phyloP scores from a whole-genome alignment of 2,329 filamentous ascomycete species.

The Verticillium tricorpus region DNA sequence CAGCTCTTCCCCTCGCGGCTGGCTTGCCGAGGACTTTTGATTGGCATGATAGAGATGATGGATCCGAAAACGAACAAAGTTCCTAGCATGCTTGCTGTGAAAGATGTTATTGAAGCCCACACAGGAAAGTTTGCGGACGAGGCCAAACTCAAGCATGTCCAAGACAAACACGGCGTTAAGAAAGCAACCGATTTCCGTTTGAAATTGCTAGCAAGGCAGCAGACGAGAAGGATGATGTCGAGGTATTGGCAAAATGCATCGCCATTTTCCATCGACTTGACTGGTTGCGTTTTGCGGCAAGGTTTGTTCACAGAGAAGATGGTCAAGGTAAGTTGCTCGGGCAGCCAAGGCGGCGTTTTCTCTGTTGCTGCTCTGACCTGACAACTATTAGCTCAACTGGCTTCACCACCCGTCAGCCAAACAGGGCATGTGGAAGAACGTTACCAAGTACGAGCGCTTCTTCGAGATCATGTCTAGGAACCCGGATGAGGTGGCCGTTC shows the following conservation, averaged over 20 bases:
- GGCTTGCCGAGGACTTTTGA: slow-evolving; percentile 7
- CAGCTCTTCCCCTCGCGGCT: slow-evolving; percentile 10
- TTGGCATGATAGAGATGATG: slow-evolving; percentile 6
- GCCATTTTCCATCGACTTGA: slow-evolving; percentile 31
- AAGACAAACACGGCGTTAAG: slow-evolving; percentile 5
- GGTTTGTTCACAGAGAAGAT: slow-evolving; percentile 32
- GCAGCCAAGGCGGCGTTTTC: no score
- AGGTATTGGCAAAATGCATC: slow-evolving; percentile 35
- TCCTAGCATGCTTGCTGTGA: slow-evolving; percentile 6
- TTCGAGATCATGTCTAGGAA: slow-evolving; percentile 46
- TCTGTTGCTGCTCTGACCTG: no score
- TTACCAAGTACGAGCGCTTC: slow-evolving; percentile 59
- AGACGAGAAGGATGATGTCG: slow-evolving; percentile 35
- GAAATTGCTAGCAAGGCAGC: slow-evolving; percentile 18
- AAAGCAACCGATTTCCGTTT: slow-evolving; percentile 7
- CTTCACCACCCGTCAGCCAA: slow-evolving; percentile 58
- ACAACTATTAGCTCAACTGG: slow-evolving; percentile 54
- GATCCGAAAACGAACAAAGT: neutral
- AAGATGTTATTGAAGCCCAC: slow-evolving; percentile 7
- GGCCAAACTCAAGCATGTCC: slow-evolving; percentile 5
- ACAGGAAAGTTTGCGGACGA: slow-evolving; percentile 10
- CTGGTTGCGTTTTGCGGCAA: slow-evolving; percentile 36
- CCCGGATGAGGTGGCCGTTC: slow-evolving; percentile 46
- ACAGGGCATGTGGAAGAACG: slow-evolving; percentile 54
- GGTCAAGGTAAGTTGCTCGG: slow-evolving; percentile 7